Evolutionary conservation across 2,329 filamentous ascomycete genomes (phyloP).

Genomic region (Grosmannia serpens): DNA sequence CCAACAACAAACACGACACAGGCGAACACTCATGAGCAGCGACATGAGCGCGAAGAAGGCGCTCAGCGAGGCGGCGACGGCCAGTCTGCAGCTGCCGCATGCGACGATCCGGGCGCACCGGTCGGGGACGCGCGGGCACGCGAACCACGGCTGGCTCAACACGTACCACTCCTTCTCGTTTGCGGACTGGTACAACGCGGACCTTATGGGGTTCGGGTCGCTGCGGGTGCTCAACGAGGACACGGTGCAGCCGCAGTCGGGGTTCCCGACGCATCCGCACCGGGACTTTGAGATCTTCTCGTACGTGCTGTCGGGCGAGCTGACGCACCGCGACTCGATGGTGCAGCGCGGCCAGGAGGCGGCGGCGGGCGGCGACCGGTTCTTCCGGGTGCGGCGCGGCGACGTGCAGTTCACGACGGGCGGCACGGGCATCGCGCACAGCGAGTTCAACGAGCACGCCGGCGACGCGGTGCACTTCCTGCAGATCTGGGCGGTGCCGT

Average conservation of each 20-base stretch:
- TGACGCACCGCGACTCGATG: constrained; percentile 83
- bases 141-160: constrained; percentile 79
- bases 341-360: constrained; percentile 56
- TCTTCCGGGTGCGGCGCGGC: constrained; percentile 61
- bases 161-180: constrained; percentile 82
- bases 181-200: constrained; percentile 57
- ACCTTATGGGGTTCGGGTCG: constrained; percentile 58
- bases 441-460: constrained; percentile 67
- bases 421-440: constrained; percentile 71
- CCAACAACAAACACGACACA: background rate
- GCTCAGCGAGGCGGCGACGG: constrained; percentile 20
- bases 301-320: constrained; percentile 71
- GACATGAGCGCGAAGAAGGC: constrained; percentile 6
- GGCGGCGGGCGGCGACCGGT: constrained; percentile 43
- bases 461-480: constrained; percentile 68
- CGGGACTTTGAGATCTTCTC: constrained; percentile 83
- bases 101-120: constrained; percentile 65
- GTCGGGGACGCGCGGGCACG: constrained; percentile 61
- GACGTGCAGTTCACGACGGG: constrained; percentile 87
- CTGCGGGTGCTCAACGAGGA: constrained; percentile 85
- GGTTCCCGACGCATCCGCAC: constrained; percentile 78
- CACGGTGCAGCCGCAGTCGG: constrained; percentile 59
- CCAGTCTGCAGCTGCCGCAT: constrained; percentile 49
- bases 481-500: constrained; percentile 80
- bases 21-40: background rate